Base-by-base conservation (phyloP, 257 asterid species). In the Solanum piurae region DNA sequence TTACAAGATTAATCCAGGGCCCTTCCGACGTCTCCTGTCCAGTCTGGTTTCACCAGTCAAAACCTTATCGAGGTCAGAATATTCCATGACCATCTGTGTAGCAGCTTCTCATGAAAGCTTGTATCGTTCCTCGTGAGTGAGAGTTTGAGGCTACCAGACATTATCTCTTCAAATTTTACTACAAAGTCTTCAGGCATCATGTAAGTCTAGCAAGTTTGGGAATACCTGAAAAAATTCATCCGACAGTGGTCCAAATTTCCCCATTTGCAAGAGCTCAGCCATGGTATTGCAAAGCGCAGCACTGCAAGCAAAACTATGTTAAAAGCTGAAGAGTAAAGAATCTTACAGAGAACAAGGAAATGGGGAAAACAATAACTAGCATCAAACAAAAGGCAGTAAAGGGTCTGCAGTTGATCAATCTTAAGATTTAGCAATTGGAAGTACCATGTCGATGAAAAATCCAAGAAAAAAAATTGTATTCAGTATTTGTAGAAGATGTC, bases 221-320 rank as follows among this genome's bases (percentile, higher is more conserved):
- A 94, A 97, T 86, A 91, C 92, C 91, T 94, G 88, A 95, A 97
- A 96, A 93, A 96, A 97, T 86, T 93, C 98, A 55, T 96, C 95
- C 10, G 95, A 97, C 25, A 98, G 90, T 96, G 98, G 89, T 96
- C 98, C 99, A 16, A 94, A 92, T 88, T 96, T 97, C 9, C 98
- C 97, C 99, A 94, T 97, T 12, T 12, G 99, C 98, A 23, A 97
- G 98, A 84, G 98, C 99, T 97, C 99, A 0, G 98, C 97, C 58
- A 98, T 95, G 74, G 98, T 98, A 2, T 98, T 94, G 89, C 99
- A 97, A 60, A 96, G 98, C 72, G 93, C 99, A 64, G 94, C 98
- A 74, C 99, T 97, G 27, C 90, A 90, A 37, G 84, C 31, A 64
- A 20, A 91, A 27, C 85, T 25, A 29, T 21, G 34, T n/a, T 88